These are phyloP conservation scores for Grosmannia serpens DNA, from an alignment of 2,329 filamentous ascomycete species.

Conservation along the genomic window DNA sequence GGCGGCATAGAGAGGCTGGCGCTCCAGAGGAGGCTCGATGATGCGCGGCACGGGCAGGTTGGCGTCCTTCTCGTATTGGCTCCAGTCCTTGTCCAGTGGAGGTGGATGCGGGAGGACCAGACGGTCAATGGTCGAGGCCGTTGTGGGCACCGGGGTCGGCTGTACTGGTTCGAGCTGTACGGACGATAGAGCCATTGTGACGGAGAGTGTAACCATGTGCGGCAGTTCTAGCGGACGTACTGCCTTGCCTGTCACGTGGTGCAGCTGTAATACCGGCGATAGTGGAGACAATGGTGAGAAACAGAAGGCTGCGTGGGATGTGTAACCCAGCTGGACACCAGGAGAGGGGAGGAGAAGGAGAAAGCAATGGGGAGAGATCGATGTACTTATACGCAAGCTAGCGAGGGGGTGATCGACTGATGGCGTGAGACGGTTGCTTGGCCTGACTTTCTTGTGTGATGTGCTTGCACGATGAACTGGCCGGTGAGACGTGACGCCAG, in stretches of 20 bases:
- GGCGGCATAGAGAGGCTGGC: constrained; percentile 28
- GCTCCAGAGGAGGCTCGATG: constrained; percentile 17
- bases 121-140: constrained; percentile 3
- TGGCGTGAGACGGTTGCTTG: not conserved
- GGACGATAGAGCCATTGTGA: not conserved
- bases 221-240: not conserved
- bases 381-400: not conserved
- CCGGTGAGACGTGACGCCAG: not conserved
- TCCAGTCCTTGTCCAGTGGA: constrained; percentile 28
- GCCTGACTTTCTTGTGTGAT: not conserved
- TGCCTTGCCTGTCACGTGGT: not conserved
- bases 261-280: not conserved
- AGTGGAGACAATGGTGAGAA: not conserved
- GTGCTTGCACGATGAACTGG: not conserved
- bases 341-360: not conserved
- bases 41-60: constrained; percentile 16
- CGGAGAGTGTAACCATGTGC: not conserved
- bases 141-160: not conserved
- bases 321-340: not conserved
- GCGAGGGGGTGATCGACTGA: not conserved
- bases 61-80: constrained; percentile 23
- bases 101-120: constrained; percentile 23
- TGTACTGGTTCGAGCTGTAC: not conserved
- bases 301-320: not conserved
- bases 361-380: not conserved